Percentiles rank a stretch among this genome's conserved stretches.
Conservation (phyloP, 2,329 filamentous ascomycete genomes). For the Teratosphaeria zuluensis region DNA sequence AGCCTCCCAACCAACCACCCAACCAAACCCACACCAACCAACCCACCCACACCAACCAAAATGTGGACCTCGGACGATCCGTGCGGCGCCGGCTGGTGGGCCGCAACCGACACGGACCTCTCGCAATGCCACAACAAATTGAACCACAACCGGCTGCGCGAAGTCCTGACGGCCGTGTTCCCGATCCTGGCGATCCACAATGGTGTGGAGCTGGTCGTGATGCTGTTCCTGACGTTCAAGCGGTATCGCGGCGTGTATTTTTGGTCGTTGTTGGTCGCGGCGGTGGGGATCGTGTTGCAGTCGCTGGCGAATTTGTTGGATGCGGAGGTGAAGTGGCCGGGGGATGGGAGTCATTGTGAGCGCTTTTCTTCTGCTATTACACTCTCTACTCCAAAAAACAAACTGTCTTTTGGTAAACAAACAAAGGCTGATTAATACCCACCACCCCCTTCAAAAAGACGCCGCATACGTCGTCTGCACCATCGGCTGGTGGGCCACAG, state of each 20-base stretch:
- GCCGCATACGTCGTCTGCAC: no score
- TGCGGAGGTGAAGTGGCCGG: no score
- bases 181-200: conserved; percentile 17
- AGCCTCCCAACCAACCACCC: no score
- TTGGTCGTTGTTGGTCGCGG: conserved; percentile 35
- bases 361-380: no score
- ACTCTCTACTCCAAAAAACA: no score
- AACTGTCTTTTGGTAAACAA: no score
- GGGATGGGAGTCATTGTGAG: no score
- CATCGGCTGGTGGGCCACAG: background rate
- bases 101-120: background rate
- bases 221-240: conserved; percentile 36
- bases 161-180: background rate
- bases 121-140: background rate
- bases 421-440: no score
- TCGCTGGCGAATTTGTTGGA: background rate
- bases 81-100: background rate
- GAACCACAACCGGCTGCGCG: background rate
- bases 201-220: conserved; percentile 36
- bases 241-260: conserved; percentile 39
- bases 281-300: background rate
- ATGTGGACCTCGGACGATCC: background rate
- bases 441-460: no score
- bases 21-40: no score
- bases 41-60: no score